phyloP scores from a whole-genome alignment of 2,329 filamentous ascomycete genomes.

The Blastomyces parvus region DNA sequence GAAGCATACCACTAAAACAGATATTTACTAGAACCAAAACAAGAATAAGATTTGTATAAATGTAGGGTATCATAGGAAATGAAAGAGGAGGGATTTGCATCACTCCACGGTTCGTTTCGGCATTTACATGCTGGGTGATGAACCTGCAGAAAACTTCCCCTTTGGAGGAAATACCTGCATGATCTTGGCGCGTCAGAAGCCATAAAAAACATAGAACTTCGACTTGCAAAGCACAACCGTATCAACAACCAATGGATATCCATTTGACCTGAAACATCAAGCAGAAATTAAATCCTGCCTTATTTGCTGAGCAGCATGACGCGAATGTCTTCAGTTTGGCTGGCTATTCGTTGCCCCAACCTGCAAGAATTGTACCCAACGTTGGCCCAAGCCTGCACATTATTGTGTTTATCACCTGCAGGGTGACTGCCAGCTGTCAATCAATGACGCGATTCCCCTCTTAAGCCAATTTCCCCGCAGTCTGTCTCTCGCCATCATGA shows the following conservation, averaged over 20 bases:
- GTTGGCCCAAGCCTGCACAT: neutral
- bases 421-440: constrained; percentile 1
- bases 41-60: no score
- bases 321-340: neutral
- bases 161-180: no score
- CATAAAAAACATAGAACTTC: no score
- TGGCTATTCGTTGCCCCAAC: neutral
- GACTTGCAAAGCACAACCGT: no score
- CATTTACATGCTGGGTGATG: no score
- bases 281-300: neutral
- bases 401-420: neutral
- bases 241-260: no score
- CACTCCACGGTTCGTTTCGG: no score
- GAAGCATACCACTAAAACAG: neutral
- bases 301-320: neutral
- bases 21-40: neutral
- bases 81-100: no score
- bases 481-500: neutral
- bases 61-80: no score
- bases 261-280: neutral
- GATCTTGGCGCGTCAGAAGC: no score
- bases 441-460: neutral
- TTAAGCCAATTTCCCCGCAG: neutral
- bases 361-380: neutral
- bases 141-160: no score